Percentiles rank a stretch among this genome's conserved stretches.
Evolutionary conservation across 2,329 filamentous ascomycete species (phyloP).

Genomic region (Aspergillus sp.): DNA sequence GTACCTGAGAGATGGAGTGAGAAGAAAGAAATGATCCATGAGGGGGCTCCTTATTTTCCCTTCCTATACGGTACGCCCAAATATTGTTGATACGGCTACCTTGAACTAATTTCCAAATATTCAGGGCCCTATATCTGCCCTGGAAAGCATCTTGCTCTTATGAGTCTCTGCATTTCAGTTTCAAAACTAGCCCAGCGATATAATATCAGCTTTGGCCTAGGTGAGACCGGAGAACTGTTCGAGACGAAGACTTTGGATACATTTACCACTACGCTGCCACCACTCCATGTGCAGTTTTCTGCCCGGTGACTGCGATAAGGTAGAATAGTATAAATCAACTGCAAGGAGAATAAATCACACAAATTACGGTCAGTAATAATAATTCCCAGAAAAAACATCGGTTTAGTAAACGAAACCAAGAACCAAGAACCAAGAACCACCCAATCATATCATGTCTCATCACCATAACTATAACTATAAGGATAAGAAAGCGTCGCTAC

Average conservation of each 20-base stretch:
- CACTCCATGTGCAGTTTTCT: conserved; percentile 20
- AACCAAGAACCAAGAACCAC: too few species aligned
- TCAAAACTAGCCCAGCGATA: conserved; percentile 23
- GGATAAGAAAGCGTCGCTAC: not conserved
- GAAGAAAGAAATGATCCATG: conserved; percentile 17
- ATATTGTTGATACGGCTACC: too few species aligned
- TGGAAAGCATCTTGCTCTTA: conserved; percentile 32
- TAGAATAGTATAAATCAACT: too few species aligned
- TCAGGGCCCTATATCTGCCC: conserved; percentile 29
- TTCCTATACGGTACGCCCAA: conserved; percentile 18
- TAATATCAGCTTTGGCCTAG: conserved; percentile 20
- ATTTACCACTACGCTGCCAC: conserved; percentile 28
- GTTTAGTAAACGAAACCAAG: too few species aligned
- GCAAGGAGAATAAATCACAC: too few species aligned
- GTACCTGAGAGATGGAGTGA: conserved; percentile 34
- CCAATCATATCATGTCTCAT: too few species aligned
- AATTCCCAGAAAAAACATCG: too few species aligned
- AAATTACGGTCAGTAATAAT: too few species aligned
- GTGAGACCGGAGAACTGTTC: conserved; percentile 20
- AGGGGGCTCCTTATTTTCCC: conserved; percentile 27
- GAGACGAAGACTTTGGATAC: conserved; percentile 19
- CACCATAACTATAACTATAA: too few species aligned
- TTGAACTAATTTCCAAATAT: not conserved
- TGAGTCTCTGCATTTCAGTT: conserved; percentile 25
- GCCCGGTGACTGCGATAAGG: too few species aligned